Evolutionary conservation across 2,329 filamentous ascomycete species (phyloP).

Genomic region (Aspergillus tamarii): DNA sequence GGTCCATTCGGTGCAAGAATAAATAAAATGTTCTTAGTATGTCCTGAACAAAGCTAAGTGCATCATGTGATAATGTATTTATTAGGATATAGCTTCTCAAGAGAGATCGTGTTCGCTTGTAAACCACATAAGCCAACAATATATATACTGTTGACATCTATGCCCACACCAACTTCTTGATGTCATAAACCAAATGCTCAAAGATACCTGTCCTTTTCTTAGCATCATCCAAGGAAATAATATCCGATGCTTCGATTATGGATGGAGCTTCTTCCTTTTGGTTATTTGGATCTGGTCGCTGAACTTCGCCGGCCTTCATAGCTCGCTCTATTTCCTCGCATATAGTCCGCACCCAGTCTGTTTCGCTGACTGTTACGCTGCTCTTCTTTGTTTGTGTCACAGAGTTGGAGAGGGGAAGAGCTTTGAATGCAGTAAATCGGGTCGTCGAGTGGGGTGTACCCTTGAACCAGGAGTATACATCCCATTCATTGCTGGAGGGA

Average conservation of each 20-base stretch:
- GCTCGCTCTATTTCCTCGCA: conserved; percentile 77
- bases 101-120: neutral
- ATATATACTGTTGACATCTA: conserved; percentile 28
- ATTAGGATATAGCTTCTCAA: neutral
- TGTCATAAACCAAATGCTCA: conserved; percentile 82
- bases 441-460: conserved; percentile 32
- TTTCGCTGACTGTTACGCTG: conserved; percentile 44
- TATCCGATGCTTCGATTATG: conserved; percentile 63
- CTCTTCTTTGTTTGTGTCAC: conserved; percentile 22
- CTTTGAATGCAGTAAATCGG: conserved; percentile 48
- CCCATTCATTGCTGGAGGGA: conserved; percentile 40
- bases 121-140: neutral
- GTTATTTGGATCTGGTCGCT: conserved; percentile 35
- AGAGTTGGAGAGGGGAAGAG: conserved; percentile 41
- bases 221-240: conserved; percentile 83
- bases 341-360: conserved; percentile 63
- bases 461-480: conserved; percentile 46
- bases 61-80: neutral
- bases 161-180: conserved; percentile 93
- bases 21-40: neutral
- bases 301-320: conserved; percentile 53
- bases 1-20: neutral
- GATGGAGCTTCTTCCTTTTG: conserved; percentile 20
- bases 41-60: neutral
- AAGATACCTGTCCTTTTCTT: conserved; percentile 83